These are phyloP conservation scores for Salix caprea DNA, from an alignment of 345 rosid genomes.

Conservation along the genomic window DNA sequence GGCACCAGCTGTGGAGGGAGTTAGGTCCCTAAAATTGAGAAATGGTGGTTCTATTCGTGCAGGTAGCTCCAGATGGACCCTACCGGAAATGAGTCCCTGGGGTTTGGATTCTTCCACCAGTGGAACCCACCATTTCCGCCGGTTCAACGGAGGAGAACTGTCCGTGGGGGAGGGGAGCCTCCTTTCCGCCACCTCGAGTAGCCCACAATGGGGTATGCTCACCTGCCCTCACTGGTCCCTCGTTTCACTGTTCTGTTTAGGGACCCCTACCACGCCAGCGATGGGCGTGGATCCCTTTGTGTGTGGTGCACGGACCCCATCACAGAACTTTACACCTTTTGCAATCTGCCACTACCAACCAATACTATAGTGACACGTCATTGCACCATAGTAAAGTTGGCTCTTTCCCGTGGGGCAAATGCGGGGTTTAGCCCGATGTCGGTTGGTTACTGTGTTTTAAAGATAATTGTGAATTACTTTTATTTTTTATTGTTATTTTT, in stretches of 20 bases:
- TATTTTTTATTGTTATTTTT: too few species aligned
- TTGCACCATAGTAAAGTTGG: background rate
- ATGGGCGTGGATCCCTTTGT: conserved; percentile 3
- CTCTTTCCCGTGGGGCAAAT: background rate
- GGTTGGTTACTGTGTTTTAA: too few species aligned
- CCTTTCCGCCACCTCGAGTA: background rate
- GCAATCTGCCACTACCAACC: background rate
- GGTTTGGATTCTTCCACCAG: conserved; percentile 14
- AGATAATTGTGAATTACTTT: too few species aligned
- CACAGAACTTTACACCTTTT: background rate
- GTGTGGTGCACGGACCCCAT: background rate
- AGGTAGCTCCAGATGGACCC: too few species aligned
- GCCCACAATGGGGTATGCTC: conserved; percentile 8
- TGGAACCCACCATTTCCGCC: conserved; percentile 30
- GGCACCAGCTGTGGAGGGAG: too few species aligned
- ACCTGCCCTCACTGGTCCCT: conserved; percentile 25
- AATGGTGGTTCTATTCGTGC: background rate
- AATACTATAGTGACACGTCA: background rate
- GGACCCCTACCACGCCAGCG: background rate
- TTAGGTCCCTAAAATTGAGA: too few species aligned
- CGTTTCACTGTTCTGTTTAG: background rate
- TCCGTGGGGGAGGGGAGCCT: background rate
- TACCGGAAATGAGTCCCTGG: background rate
- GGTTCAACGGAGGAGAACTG: background rate
- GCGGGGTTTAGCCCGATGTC: background rate